These are phyloP conservation scores for Lipomyces anomalus DNA, from an alignment of 805 yeast species.

Conservation along the genomic window DNA sequence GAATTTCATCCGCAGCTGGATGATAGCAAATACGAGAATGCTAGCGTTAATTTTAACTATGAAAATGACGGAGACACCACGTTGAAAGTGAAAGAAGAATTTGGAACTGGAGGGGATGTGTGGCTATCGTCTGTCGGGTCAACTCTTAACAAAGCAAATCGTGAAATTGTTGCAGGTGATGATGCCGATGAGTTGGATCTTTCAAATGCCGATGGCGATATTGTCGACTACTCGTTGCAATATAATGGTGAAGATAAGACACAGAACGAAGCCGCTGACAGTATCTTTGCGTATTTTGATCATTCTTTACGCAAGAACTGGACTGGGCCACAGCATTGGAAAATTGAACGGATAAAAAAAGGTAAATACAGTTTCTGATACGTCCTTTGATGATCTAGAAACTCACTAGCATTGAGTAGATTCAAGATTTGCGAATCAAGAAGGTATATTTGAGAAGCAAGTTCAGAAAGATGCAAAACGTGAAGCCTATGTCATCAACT, in stretches of 20 bases:
- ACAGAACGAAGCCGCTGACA: conserved; percentile 16
- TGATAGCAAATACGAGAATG: conserved; percentile 20
- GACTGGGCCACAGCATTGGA: conserved; percentile 95
- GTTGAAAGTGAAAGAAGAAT: conserved; percentile 6
- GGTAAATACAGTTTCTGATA: background rate
- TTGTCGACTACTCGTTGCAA: conserved; percentile 25
- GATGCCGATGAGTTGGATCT: conserved; percentile 1
- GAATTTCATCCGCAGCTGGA: conserved; percentile 1
- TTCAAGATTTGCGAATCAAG: conserved; percentile 2
- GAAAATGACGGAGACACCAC: background rate
- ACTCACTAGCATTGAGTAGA: background rate
- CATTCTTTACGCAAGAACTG: conserved; percentile 63
- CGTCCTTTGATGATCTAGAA: no score
- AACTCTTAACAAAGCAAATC: no score
- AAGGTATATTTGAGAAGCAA: conserved; percentile 7
- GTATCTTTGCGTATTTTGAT: conserved; percentile 73
- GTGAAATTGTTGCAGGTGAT: background rate
- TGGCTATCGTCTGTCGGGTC: conserved; percentile 16
- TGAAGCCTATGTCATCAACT: conserved; percentile 41
- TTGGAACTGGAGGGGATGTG: conserved; percentile 23
- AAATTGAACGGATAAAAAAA: conserved; percentile 53
- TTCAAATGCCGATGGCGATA: conserved; percentile 16
- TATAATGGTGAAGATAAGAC: conserved; percentile 12
- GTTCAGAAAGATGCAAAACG: conserved; percentile 27
- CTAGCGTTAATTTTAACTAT: background rate